Conservation (phyloP, 352 stramenopile species). For the Phytophthora brassicae region DNA sequence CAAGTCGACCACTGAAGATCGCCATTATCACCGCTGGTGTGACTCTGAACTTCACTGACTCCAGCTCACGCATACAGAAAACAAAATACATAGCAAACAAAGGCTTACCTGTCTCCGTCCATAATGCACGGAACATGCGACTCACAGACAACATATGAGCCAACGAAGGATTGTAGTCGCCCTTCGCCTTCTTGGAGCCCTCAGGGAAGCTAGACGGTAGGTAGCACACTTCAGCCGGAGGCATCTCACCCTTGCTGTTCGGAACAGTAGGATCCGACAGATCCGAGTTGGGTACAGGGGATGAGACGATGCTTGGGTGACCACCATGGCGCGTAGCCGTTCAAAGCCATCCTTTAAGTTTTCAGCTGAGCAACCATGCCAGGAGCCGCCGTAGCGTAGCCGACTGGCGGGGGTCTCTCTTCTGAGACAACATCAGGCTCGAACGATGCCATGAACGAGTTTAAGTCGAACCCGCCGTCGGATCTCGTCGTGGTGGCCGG, state of each 20-base stretch:
- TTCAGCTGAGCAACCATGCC: background rate
- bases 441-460: slow-evolving; percentile 9
- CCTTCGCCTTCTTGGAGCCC: slow-evolving; percentile 17
- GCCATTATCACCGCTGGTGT: slow-evolving; percentile 12
- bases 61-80: slow-evolving; percentile 16
- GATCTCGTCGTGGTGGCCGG: background rate
- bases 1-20: slow-evolving; percentile 11
- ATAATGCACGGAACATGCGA: slow-evolving; percentile 11
- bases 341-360: background rate
- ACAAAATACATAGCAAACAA: slow-evolving; percentile 19
- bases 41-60: slow-evolving; percentile 10
- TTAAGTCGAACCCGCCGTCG: slow-evolving; percentile 8
- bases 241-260: slow-evolving; percentile 3
- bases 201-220: slow-evolving; percentile 11
- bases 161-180: slow-evolving; percentile 16
- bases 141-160: slow-evolving; percentile 10
- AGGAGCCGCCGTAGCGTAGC: background rate
- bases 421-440: background rate
- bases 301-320: background rate
- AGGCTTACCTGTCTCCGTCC: slow-evolving; percentile 3
- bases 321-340: background rate
- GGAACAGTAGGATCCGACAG: background rate
- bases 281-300: background rate
- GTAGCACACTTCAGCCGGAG: slow-evolving; percentile 1
- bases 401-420: background rate